A percentile compares a stretch with the other conserved stretches of the same genome.
Evolutionary conservation across 1,284 basidiomycete species (phyloP).

Genomic region (Ceratobasidium sp.): DNA sequence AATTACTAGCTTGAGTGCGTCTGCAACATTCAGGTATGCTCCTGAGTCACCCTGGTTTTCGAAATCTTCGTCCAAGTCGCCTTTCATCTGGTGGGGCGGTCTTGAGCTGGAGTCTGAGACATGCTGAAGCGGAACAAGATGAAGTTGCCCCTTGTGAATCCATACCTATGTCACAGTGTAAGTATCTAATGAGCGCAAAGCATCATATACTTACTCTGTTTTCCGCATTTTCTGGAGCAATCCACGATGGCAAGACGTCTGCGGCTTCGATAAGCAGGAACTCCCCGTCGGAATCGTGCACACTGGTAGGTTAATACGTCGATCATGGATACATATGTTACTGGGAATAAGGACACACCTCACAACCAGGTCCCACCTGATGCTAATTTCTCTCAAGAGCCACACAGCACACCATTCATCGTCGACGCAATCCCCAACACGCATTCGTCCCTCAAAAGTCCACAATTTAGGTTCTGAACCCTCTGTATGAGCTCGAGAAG

Average conservation of each 20-base stretch:
- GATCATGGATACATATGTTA: conserved; percentile 40
- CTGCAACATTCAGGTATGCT: conserved; percentile 66
- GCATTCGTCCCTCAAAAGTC: conserved; percentile 78
- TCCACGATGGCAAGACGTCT: conserved; percentile 88
- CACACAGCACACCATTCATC: conserved; percentile 97
- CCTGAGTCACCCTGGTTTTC: conserved; percentile 45
- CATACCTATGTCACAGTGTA: conserved; percentile 72
- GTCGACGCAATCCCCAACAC: conserved; percentile 92
- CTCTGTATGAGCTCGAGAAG: conserved; percentile 52
- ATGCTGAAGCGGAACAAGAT: conserved; percentile 84
- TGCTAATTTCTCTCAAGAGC: conserved; percentile 80
- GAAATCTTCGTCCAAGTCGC: conserved; percentile 58
- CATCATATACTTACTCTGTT: conserved; percentile 78
- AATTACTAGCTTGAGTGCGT: conserved; percentile 74
- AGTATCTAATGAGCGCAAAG: conserved; percentile 50
- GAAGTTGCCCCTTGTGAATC: conserved; percentile 84
- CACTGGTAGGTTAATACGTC: conserved; percentile 57
- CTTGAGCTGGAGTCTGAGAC: conserved; percentile 69
- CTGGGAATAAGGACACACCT: conserved; percentile 62
- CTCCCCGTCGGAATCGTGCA: conserved; percentile 93
- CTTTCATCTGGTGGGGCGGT: conserved; percentile 43
- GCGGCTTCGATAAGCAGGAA: conserved; percentile 98
- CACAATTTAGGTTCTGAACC: conserved; percentile 56
- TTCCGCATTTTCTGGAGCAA: conserved; percentile 87
- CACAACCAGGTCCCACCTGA: conserved; percentile 79